Conservation (phyloP, 257 asterid species). For the Petunia secreta region DNA sequence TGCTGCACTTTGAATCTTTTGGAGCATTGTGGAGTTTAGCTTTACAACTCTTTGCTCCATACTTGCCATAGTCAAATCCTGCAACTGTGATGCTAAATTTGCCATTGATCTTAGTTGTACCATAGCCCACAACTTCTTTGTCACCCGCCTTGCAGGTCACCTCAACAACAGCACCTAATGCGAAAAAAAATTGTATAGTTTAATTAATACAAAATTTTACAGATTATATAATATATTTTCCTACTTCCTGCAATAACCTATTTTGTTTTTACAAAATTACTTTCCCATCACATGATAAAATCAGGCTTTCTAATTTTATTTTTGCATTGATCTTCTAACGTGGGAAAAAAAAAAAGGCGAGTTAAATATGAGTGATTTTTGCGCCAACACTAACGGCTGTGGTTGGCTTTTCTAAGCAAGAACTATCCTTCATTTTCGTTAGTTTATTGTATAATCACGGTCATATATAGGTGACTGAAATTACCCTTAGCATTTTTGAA, state of each 20-base stretch:
- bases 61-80: conserved; percentile 53
- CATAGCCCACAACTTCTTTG: conserved; percentile 58
- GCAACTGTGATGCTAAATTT: background rate
- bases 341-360: too few relatives aligned
- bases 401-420: background rate
- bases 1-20: too few relatives aligned
- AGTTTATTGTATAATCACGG: too few relatives aligned
- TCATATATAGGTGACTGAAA: too few relatives aligned
- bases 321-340: too few relatives aligned
- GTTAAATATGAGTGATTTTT: too few relatives aligned
- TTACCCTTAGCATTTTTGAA: too few relatives aligned
- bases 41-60: conserved; percentile 66
- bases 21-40: conserved; percentile 36
- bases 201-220: background rate
- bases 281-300: background rate
- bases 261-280: too few relatives aligned
- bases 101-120: conserved; percentile 26
- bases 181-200: background rate
- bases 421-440: background rate
- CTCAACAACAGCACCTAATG: conserved; percentile 68
- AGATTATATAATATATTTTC: background rate
- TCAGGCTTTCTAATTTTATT: background rate
- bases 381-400: too few relatives aligned
- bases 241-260: too few relatives aligned
- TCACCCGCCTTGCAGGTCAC: conserved; percentile 61